Conservation (phyloP, 768 basidiomycete species). For the Boletus rufocinnamomeus region DNA sequence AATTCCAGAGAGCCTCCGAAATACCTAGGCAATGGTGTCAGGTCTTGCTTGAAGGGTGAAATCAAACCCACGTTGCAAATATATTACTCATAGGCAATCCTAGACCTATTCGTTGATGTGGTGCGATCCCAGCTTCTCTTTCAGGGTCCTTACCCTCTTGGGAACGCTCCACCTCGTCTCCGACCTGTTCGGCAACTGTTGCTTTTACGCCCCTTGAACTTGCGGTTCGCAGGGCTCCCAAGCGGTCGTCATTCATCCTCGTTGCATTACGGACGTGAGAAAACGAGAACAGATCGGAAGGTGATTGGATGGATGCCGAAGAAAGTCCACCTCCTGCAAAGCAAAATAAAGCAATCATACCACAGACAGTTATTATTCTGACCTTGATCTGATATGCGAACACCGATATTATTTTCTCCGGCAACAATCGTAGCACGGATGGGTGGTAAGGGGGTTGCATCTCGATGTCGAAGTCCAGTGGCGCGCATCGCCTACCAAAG, state of each 20-base stretch:
- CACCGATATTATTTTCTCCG: constrained; percentile 68
- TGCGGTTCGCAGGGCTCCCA: constrained; percentile 67
- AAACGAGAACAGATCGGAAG: constrained; percentile 86
- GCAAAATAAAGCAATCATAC: constrained; percentile 8
- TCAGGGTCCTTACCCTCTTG: constrained; percentile 39
- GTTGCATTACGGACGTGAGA: constrained; percentile 80
- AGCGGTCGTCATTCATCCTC: constrained; percentile 63
- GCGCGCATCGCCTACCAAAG: constrained; percentile 67
- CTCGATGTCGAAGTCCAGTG: constrained; percentile 53
- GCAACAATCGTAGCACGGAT: constrained; percentile 77
- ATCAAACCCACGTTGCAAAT: constrained; percentile 66
- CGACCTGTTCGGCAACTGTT: constrained; percentile 80
- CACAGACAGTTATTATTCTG: constrained; percentile 1
- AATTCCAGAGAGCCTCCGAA: constrained; percentile 82
- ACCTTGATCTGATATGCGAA: constrained; percentile 94
- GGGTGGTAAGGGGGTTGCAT: constrained; percentile 49
- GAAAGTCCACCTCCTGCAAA: constrained; percentile 69
- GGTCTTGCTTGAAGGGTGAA: background rate
- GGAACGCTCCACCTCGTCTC: constrained; percentile 28
- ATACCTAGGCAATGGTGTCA: constrained; percentile 48
- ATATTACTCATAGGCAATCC: constrained; percentile 90
- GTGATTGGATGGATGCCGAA: constrained; percentile 52
- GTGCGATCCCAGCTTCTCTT: constrained; percentile 46
- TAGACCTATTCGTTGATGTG: constrained; percentile 72
- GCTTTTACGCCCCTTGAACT: constrained; percentile 67